phyloP scores from a whole-genome alignment of 2,329 filamentous ascomycete genomes.

The Penicillium sp. region DNA sequence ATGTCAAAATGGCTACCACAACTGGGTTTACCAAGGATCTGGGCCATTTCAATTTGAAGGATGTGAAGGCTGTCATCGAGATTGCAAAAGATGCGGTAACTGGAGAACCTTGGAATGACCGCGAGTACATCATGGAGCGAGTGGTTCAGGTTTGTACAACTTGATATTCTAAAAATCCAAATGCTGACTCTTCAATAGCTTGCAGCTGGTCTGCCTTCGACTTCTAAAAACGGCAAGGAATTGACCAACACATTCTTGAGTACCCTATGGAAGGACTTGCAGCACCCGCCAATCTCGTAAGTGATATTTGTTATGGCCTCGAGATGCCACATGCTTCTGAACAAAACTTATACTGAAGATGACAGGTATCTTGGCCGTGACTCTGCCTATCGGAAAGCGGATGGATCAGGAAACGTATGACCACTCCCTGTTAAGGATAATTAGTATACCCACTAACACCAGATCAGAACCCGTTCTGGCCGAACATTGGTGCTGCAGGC shows the following conservation, averaged over 20 bases:
- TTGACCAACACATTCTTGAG: conserved; percentile 55
- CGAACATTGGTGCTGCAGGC: conserved; percentile 64
- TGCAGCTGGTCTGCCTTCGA: conserved; percentile 38
- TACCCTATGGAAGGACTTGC: conserved; percentile 56
- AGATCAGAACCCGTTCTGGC: conserved; percentile 60
- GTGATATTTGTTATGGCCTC: conserved; percentile 22
- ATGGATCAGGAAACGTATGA: conserved; percentile 45
- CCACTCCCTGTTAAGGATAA: conserved; percentile 18
- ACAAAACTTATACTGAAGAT: neutral
- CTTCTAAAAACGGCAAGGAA: conserved; percentile 33
- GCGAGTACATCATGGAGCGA: conserved; percentile 61
- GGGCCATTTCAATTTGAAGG: conserved; percentile 48
- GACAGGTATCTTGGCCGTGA: conserved; percentile 40
- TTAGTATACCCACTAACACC: conserved; percentile 39
- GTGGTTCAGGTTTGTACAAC: conserved; percentile 48
- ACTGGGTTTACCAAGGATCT: conserved; percentile 48
- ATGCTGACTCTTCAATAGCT: conserved; percentile 24
- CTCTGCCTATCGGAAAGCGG: conserved; percentile 33
- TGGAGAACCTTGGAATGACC: conserved; percentile 62
- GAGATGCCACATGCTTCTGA: neutral
- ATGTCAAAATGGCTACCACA: conserved; percentile 35
- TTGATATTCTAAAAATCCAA: neutral
- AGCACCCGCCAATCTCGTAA: conserved; percentile 55
- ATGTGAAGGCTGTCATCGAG: conserved; percentile 44
- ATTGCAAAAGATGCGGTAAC: conserved; percentile 44